Conservation (phyloP, 108 stramenopile species). For the Schizochytrium sp. region DNA sequence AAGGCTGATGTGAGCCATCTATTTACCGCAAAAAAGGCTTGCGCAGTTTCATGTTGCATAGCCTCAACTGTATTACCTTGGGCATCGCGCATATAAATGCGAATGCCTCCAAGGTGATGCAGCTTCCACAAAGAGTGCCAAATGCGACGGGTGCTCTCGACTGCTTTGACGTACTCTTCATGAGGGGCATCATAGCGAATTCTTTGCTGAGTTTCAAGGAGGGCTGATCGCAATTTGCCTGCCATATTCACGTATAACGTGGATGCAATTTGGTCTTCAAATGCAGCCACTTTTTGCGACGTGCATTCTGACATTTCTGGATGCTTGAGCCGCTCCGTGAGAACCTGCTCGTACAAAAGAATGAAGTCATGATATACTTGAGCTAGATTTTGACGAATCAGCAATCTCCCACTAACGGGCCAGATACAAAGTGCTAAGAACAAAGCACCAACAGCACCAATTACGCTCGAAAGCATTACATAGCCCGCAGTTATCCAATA, state of each 20-base stretch:
- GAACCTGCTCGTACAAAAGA: constrained; percentile 11
- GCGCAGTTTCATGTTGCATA: background rate
- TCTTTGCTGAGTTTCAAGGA: constrained; percentile 7
- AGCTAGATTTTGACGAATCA: constrained; percentile 3
- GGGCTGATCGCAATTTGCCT: constrained; percentile 29
- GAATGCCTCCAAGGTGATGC: constrained; percentile 35
- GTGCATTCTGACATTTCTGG: background rate
- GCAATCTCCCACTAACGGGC: constrained; percentile 1
- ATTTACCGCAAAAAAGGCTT: background rate
- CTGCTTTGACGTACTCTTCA: constrained; percentile 15
- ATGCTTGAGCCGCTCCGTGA: background rate
- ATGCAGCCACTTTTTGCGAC: background rate
- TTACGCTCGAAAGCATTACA: background rate
- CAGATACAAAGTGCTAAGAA: background rate
- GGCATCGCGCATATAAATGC: constrained; percentile 32
- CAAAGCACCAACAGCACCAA: background rate
- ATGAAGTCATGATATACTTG: constrained; percentile 19
- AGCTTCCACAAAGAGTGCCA: constrained; percentile 45
- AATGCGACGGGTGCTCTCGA: constrained; percentile 39
- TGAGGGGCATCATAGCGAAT: constrained; percentile 6
- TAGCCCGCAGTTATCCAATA: background rate
- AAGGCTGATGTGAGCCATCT: constrained; percentile 22
- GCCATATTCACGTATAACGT: constrained; percentile 28
- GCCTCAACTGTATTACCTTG: background rate
- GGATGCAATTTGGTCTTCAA: constrained; percentile 17